phyloP scores from a whole-genome alignment of 129 eudicot species.

The Flaveria robusta region DNA sequence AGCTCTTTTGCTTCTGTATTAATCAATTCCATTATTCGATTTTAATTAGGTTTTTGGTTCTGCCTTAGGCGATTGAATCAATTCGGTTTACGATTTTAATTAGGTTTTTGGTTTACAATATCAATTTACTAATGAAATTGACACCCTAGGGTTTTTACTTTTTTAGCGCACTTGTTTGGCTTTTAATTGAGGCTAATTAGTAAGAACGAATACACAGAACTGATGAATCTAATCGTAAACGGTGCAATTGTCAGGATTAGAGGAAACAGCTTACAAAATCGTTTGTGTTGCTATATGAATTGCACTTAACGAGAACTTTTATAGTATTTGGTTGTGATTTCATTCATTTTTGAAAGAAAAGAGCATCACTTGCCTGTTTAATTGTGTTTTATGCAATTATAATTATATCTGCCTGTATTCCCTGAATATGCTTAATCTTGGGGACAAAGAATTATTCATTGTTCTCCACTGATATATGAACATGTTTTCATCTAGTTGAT shows the following conservation, averaged over 20 bases:
- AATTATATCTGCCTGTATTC: not conserved
- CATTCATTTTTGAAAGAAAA: not conserved
- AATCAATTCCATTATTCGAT: too few relatives aligned
- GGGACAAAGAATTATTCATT: not conserved
- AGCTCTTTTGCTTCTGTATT: too few relatives aligned
- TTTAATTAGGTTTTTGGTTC: not conserved
- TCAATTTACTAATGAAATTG: not conserved
- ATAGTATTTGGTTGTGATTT: not conserved
- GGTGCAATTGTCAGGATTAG: slow-evolving; percentile 11
- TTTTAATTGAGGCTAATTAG: slow-evolving; percentile 3
- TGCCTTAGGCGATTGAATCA: not conserved
- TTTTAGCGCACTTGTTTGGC: slow-evolving; percentile 2
- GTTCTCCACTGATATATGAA: not conserved
- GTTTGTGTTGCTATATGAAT: not conserved
- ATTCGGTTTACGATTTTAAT: not conserved
- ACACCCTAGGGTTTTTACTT: slow-evolving; percentile 21
- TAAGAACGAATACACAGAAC: slow-evolving; percentile 11
- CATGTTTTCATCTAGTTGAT: slow-evolving; percentile 12
- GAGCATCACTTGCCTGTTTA: not conserved
- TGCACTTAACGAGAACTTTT: not conserved
- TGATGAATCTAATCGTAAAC: not conserved
- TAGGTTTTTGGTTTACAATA: too few relatives aligned
- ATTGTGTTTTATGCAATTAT: slow-evolving; percentile 3
- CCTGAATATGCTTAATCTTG: not conserved
- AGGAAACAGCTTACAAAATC: not conserved